phyloP scores from a whole-genome alignment of 2,329 filamentous ascomycete species.

The Phaeosphaeriaceae sp. region DNA sequence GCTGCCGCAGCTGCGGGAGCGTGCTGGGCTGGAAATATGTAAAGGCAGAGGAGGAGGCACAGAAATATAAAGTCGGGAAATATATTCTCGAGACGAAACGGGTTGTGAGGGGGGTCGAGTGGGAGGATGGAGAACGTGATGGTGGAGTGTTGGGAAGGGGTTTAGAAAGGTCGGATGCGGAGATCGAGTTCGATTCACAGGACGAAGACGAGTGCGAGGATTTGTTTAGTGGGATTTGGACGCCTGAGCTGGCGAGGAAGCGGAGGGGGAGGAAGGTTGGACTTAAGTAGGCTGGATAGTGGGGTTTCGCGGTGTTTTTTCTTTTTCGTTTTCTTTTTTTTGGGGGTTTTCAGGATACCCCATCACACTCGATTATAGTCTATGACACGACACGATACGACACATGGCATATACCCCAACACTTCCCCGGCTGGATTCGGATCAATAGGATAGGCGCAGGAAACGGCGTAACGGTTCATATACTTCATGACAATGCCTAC shows the following conservation, averaged over 20 bases:
- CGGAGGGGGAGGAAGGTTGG: conserved; percentile 21
- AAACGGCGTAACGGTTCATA: background rate
- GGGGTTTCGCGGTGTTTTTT: background rate
- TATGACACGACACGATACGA: background rate
- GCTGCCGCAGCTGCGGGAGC: conserved; percentile 62
- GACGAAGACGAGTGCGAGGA: conserved; percentile 73
- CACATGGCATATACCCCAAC: background rate
- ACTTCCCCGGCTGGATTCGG: background rate
- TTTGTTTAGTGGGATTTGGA: conserved; percentile 69
- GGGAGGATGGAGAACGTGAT: conserved; percentile 54
- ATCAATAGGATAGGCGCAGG: background rate
- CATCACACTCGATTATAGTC: background rate
- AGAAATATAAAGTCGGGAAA: conserved; percentile 71
- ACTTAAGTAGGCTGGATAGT: too few species aligned
- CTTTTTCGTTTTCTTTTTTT: background rate
- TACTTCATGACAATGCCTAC: background rate
- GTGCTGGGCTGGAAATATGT: conserved; percentile 72
- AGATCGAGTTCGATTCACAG: conserved; percentile 68
- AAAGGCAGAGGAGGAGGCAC: conserved; percentile 65
- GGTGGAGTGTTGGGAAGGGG: conserved; percentile 3
- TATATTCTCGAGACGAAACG: conserved; percentile 69
- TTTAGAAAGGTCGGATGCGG: conserved; percentile 30
- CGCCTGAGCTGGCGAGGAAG: conserved; percentile 59
- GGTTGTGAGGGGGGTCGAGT: conserved; percentile 58
- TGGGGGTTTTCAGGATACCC: background rate